Base-by-base conservation (phyloP, 495 filamentous ascomycete genomes). In the Filosporella fistucella region DNA sequence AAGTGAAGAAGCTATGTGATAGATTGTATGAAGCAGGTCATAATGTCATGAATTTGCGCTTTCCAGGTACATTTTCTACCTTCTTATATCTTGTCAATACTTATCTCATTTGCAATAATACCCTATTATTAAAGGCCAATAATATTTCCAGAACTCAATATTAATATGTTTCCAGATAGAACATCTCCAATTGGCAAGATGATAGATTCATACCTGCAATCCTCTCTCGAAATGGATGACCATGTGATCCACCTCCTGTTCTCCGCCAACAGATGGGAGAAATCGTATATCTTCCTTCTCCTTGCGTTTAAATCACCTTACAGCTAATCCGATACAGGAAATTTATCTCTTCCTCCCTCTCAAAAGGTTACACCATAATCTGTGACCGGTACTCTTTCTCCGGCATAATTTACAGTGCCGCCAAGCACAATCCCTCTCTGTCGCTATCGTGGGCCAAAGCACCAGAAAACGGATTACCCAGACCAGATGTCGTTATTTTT, bases 191-290 rank as follows among this genome's bases (percentile, higher is more conserved):
- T 93, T 56, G 93, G 93, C 22, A 78, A 85, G 54, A 81, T 95
- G 69, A 98, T 98, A 60, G 81, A 95, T 66, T 68, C 68, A 53
- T 98, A 97, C 64, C 80, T 97, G 43, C 85, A 81, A 56, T 76
- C 77, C 54, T 66, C 86, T 55, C 70, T 80, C 42, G 76, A 89
- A 45, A 77, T 90, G 61, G 86, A 94, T 47, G 93, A 96, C 63
- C 91, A 96, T 60, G 84, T 82, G 6, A 95, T 97, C 56, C 94
- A 97, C 63, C 78, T 98, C 16, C 78, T 97, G 17, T 98, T 97
- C 70, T 91, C 88, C 24, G 89, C 93, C 9, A 97, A 98, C 67
- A 78, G 94, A 24, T 98, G 94, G 94, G 94, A 98, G 66, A 65
- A 81, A 47, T 83, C 76, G 62, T 82, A 74, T 41, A 75, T 60